Conservation (phyloP, 2,329 filamentous ascomycete genomes). For the Dothistroma septosporum region DNA sequence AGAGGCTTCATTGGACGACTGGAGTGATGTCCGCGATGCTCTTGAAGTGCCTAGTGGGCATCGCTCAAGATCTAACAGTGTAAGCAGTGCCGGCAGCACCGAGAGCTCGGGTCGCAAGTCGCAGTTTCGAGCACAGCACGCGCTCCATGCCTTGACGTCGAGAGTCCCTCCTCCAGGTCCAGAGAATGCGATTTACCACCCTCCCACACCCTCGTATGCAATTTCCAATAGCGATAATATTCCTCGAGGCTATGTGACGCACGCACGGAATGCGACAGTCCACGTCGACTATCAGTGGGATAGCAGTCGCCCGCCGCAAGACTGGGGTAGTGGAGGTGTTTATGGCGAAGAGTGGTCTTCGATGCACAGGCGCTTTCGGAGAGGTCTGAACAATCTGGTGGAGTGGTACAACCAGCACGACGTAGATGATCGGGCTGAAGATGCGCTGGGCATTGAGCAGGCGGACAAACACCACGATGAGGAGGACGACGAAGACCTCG, state of each 20-base stretch:
- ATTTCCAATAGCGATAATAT: slow-evolving; percentile 76
- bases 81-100: slow-evolving; percentile 36
- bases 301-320: slow-evolving; percentile 70
- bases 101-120: slow-evolving; percentile 29
- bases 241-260: slow-evolving; percentile 80
- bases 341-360: slow-evolving; percentile 92
- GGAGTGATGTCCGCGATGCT: slow-evolving; percentile 27
- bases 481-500: slow-evolving; percentile 65
- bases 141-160: slow-evolving; percentile 25
- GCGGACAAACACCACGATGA: slow-evolving; percentile 33
- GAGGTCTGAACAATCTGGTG: slow-evolving; percentile 71
- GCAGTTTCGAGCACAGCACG: slow-evolving; percentile 26
- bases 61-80: slow-evolving; percentile 48
- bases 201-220: slow-evolving; percentile 78
- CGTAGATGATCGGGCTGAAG: slow-evolving; percentile 35
- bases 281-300: slow-evolving; percentile 96
- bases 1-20: slow-evolving; percentile 29
- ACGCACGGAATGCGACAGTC: slow-evolving; percentile 81
- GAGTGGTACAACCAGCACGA: slow-evolving; percentile 67
- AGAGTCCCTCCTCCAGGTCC: slow-evolving; percentile 26
- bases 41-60: slow-evolving; percentile 36
- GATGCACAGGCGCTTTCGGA: slow-evolving; percentile 88
- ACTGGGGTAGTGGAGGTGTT: slow-evolving; percentile 83
- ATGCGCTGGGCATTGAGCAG: slow-evolving; percentile 35
- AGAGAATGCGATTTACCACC: slow-evolving; percentile 54